These are phyloP conservation scores for Mycosphaerella sp. DNA, from an alignment of 2,329 filamentous ascomycete genomes.

Conservation along the genomic window DNA sequence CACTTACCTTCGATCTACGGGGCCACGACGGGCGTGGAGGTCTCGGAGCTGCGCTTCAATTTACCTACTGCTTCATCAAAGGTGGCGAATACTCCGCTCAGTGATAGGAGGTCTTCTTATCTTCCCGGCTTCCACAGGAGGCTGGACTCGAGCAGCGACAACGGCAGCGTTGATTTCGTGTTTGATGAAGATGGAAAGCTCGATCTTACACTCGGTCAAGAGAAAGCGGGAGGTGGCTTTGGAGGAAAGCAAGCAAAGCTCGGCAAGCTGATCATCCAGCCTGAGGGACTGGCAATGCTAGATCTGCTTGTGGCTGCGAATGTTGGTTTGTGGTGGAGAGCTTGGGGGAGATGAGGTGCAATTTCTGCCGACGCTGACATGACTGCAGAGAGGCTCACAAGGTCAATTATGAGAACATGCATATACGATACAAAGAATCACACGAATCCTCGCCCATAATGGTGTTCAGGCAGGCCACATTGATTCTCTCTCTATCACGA, in stretches of 20 bases:
- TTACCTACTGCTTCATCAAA: conserved; percentile 53
- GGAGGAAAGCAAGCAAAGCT: conserved; percentile 83
- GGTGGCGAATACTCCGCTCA: conserved; percentile 22
- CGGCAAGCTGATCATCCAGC: conserved; percentile 83
- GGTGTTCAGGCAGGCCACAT: no score
- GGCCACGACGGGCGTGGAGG: conserved; percentile 37
- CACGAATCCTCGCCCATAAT: no score
- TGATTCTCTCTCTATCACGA: no score
- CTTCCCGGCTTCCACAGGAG: conserved; percentile 15
- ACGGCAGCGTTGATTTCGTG: conserved; percentile 20
- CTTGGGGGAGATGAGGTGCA: conserved; percentile 40
- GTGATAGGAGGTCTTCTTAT: conserved; percentile 28
- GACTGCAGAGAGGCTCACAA: no score
- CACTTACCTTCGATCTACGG: conserved; percentile 31
- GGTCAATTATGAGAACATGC: no score
- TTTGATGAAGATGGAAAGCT: conserved; percentile 44
- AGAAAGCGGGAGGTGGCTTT: conserved; percentile 79
- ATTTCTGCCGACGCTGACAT: no score
- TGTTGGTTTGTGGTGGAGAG: conserved; percentile 87
- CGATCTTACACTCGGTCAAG: conserved; percentile 69
- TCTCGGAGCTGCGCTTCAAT: conserved; percentile 89
- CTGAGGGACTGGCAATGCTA: conserved; percentile 91
- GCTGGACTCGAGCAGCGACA: conserved; percentile 12
- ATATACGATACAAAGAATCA: no score
- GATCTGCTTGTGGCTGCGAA: conserved; percentile 88